Conservation (phyloP, 2,329 filamentous ascomycete genomes). For the Colletotrichum sp. region DNA sequence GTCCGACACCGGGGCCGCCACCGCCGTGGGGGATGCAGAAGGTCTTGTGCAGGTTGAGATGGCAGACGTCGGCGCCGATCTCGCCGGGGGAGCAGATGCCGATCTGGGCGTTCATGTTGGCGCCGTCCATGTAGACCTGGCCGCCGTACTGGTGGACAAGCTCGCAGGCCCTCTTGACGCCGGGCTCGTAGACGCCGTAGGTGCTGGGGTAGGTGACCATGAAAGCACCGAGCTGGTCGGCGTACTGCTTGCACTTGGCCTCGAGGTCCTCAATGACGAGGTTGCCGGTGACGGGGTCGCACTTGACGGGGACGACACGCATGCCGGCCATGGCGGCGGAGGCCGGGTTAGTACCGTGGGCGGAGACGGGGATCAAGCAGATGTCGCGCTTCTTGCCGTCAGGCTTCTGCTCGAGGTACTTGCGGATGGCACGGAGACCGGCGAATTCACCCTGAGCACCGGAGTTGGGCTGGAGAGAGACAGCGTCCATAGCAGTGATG, state of each 20-base stretch:
- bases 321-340: conserved; percentile 96
- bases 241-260: conserved; percentile 87
- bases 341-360: conserved; percentile 94
- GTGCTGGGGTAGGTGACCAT: conserved; percentile 98
- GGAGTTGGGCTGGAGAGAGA: conserved; percentile 92
- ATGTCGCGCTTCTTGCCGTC: conserved; percentile 77
- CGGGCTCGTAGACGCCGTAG: conserved; percentile 92
- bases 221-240: conserved; percentile 84
- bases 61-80: conserved; percentile 95
- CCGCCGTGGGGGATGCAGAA: conserved; percentile 98
- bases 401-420: conserved; percentile 74
- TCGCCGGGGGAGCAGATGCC: conserved; percentile 93
- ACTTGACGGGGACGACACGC: conserved; percentile 92
- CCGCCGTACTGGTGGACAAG: conserved; percentile 88
- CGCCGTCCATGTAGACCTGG: conserved; percentile 98
- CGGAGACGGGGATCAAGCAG: conserved; percentile 92
- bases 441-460: conserved; percentile 96
- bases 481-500: conserved; percentile 89
- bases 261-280: conserved; percentile 85
- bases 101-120: conserved; percentile 98
- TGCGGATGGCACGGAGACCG: conserved; percentile 85
- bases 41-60: conserved; percentile 97
- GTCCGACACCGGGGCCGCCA: conserved; percentile 90
- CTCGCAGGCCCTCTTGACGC: conserved; percentile 82
- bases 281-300: conserved; percentile 84